Evolutionary conservation across 495 filamentous ascomycete species (phyloP), one percentile per base, ranked within the genome.

Genomic region (Penicillium fimorum): DNA sequence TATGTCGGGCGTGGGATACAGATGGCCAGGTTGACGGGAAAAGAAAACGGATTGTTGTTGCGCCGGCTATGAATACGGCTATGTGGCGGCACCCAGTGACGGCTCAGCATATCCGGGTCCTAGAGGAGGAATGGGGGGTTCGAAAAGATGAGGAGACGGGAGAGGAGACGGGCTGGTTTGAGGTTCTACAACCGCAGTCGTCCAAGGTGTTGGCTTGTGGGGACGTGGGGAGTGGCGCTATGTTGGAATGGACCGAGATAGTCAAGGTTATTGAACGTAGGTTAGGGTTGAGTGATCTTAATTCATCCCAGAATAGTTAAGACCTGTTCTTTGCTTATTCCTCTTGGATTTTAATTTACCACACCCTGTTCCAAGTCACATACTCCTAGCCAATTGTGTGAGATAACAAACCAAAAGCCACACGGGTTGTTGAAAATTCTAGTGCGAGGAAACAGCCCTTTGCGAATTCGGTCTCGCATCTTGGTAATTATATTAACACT

Each of bases 11-110:
- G 3, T 92, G 89, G 89, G 89, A 92, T 74, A 82, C 83, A 1
- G 80, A 79, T 44, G 80, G 79, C 27, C 66, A 69, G 52, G 72
- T 84, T 5, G 82, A 87, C 55, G 63, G 58, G 20, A 54, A 87
- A 27, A 18, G 30, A 12, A 47, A 47, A n/a, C 42, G 53, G 9
- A 55, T 90, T 47, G 40, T 87, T 5, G 86, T 89, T 0, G 87
- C 80, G n/a, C 87, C 81, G 38, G 78, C 83, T 8, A 87, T 89
- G 87, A 90, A 90, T 72, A 87, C 84, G 11, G 82, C 81, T 8
- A 91, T 92, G 89, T 91, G 85, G 86, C 71, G 75, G 45, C 86
- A 92, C 64, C 90, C 89, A 27, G 68, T 92, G 37, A 91, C 88
- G 1, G 73, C 64, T 25, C 76, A 79, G 55, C 88, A 91, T 42